Evolutionary conservation across 768 basidiomycete species (phyloP).

Genomic region (Guyanaporus albipodus): DNA sequence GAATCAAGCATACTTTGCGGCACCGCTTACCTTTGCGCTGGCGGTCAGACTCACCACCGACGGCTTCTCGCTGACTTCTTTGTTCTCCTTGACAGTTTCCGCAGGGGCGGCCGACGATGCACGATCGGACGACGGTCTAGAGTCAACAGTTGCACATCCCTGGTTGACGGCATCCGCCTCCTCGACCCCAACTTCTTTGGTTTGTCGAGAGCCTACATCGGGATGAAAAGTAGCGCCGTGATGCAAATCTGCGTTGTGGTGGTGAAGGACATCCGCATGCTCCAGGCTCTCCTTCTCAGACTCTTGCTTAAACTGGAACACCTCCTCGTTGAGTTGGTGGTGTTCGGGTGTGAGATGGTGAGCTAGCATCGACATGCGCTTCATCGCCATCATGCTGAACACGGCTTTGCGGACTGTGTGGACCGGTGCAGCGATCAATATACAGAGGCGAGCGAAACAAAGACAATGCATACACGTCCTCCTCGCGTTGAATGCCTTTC

Average conservation of each 20-base stretch:
- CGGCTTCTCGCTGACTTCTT: slow-evolving; percentile 26
- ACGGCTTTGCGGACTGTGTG: slow-evolving; percentile 81
- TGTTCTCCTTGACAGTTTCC: slow-evolving; percentile 18
- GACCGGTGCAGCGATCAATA: slow-evolving; percentile 2
- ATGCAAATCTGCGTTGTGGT: slow-evolving; percentile 36
- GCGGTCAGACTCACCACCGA: slow-evolving; percentile 27
- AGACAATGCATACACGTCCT: slow-evolving; percentile 61
- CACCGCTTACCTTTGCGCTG: slow-evolving; percentile 30
- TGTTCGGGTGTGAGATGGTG: slow-evolving; percentile 39
- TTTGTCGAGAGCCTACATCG: neutral
- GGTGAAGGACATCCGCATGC: slow-evolving; percentile 46
- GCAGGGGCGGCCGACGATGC: neutral
- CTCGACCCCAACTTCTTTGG: neutral
- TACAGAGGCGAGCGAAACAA: neutral
- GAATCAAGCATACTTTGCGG: slow-evolving; percentile 13
- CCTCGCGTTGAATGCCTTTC: slow-evolving; percentile 85
- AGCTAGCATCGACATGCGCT: slow-evolving; percentile 63
- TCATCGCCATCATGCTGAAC: slow-evolving; percentile 80
- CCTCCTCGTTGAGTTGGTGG: slow-evolving; percentile 50
- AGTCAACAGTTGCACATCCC: neutral
- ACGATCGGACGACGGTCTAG: neutral
- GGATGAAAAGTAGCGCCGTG: neutral
- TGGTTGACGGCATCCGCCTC: slow-evolving; percentile 1
- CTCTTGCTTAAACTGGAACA: slow-evolving; percentile 74
- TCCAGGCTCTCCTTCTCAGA: slow-evolving; percentile 53